Percentiles rank a stretch among this genome's conserved stretches.
Conservation (phyloP, 2,329 filamentous ascomycete species). For the Aspergillus sclerotialis region DNA sequence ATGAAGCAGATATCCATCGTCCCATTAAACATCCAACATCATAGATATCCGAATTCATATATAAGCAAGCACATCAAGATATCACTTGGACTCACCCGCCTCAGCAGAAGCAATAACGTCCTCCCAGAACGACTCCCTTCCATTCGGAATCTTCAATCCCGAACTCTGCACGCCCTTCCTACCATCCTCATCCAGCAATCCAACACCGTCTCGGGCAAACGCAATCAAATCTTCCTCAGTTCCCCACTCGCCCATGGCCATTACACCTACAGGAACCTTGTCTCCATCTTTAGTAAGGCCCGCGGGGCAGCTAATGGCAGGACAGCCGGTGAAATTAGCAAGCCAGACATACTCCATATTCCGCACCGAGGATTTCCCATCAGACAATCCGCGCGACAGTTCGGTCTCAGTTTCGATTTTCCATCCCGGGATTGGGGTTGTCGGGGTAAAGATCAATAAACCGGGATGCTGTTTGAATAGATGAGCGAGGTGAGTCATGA, state of each 20-base stretch:
- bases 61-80: no score
- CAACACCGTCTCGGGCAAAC: constrained; percentile 48
- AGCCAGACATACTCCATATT: constrained; percentile 84
- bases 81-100: no score
- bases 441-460: constrained; percentile 72
- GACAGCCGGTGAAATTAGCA: constrained; percentile 74
- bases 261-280: constrained; percentile 44
- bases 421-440: constrained; percentile 70
- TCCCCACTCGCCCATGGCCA: constrained; percentile 51
- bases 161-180: constrained; percentile 2
- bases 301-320: constrained; percentile 66
- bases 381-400: constrained; percentile 56
- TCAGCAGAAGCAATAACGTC: constrained; percentile 33
- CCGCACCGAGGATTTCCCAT: constrained; percentile 65
- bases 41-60: no score
- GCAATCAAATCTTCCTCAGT: constrained; percentile 46
- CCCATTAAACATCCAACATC: no score
- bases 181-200: constrained; percentile 31
- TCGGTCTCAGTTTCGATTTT: constrained; percentile 55
- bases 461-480: constrained; percentile 66
- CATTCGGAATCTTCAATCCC: constrained; percentile 22
- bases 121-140: constrained; percentile 26
- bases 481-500: constrained; percentile 71
- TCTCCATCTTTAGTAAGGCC: constrained; percentile 51
- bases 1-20: no score